Base-by-base conservation (phyloP, 257 asterid species). In the Capsicum pubescens region DNA sequence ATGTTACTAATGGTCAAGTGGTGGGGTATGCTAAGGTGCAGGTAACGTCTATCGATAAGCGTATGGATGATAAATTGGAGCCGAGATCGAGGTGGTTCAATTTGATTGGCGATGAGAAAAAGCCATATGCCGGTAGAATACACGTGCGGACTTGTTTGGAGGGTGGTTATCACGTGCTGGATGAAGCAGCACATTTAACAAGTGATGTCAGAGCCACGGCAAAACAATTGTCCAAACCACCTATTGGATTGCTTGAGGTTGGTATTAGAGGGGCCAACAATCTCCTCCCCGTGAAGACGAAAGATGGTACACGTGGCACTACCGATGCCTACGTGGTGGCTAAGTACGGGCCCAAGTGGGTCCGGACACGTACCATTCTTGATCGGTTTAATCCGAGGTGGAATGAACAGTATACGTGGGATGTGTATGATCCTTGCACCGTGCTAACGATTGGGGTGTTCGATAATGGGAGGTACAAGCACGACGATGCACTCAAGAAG, bases 91-190 rank as follows among this genome's bases (percentile, higher is more conserved):
- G 94, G 81, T 95, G 99, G 99, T 94, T 93, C 72, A 95, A 95
- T 90, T 81, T 95, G 54, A 87, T 88, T 26, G 84, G 87, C 17
- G 88, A 84, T 9, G 88, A 80, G 7, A 89, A 46, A 3, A 91
- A 90, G 21, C 90, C 95, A 1, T 95, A 94, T 11, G 95, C 95
- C 0, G 98, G 98, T 19, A 87, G 99, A 83, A 94, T 95, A 84
- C 99, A 94, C 87, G 93, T 95, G 82, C 91, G 94, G 52, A 89
- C 89, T 3, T 91, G 97, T 82, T 54, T 95, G 81, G 99, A 95
- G 67, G 99, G 98, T 8, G 99, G 99, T 56, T 95, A 95, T 88
- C 99, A 95, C 89, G 98, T 95, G 93, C 92, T 93, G 7, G 99
- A 95, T 61, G 99, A 95, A 91, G 98, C 99, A 4, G 93, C 97